Conservation (phyloP, 2,329 filamentous ascomycete species). For the Colletotrichum sp. region DNA sequence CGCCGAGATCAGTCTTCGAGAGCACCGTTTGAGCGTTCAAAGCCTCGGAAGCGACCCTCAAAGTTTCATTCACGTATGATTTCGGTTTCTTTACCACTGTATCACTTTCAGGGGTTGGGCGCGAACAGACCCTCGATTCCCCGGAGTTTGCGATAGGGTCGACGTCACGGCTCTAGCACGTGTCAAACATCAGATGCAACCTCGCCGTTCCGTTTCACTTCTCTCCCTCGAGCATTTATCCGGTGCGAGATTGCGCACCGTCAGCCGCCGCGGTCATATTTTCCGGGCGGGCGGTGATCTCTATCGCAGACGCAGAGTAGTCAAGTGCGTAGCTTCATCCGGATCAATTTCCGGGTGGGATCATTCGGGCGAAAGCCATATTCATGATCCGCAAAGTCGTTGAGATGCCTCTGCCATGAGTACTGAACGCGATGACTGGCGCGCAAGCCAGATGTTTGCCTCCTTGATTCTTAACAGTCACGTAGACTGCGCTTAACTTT, state of each 20-base stretch:
- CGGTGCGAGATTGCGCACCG: not conserved
- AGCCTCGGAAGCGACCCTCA: not conserved
- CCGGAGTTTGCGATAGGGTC: not conserved
- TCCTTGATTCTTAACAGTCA: not conserved
- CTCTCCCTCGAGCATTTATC: not conserved
- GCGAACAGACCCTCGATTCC: slow-evolving; percentile 9
- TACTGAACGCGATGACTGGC: not conserved
- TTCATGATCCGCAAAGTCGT: not conserved
- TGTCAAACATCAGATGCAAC: slow-evolving; percentile 15
- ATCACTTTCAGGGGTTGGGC: not conserved
- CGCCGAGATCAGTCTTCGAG: not conserved
- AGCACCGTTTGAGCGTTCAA: not conserved
- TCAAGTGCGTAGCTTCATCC: not conserved
- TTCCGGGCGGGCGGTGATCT: not conserved
- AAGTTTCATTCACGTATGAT: not conserved
- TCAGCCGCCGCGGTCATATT: not conserved
- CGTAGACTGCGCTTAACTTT: not conserved
- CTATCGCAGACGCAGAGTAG: not conserved
- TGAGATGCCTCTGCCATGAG: not conserved
- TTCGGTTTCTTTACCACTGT: not conserved
- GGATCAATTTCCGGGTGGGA: not conserved
- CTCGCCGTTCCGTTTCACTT: not conserved
- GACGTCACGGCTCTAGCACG: slow-evolving; percentile 8
- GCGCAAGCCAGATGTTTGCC: not conserved
- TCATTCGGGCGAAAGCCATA: not conserved